Conservation (phyloP, 1,139 yeast species). For the Blastobotrys ciferrii region DNA sequence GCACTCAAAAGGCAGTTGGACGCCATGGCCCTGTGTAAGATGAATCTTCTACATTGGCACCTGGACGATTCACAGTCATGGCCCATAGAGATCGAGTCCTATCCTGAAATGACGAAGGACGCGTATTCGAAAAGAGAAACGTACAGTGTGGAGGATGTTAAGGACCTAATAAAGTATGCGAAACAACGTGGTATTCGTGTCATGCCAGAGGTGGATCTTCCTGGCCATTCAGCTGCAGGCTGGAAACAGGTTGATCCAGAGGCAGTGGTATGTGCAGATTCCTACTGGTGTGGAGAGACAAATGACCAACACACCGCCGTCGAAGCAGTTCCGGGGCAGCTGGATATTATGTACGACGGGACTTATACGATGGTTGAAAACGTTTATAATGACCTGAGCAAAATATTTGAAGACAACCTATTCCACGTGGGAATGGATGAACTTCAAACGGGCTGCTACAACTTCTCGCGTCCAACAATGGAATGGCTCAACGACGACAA, state of each 20-base stretch:
- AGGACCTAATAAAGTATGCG: constrained; percentile 41
- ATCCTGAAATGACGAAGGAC: constrained; percentile 45
- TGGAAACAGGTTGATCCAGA: constrained; percentile 42
- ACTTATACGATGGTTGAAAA: constrained; percentile 41
- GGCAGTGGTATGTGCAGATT: constrained; percentile 41
- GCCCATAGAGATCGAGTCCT: constrained; percentile 43
- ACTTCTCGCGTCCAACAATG: constrained; percentile 35
- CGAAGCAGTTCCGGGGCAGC: constrained; percentile 43
- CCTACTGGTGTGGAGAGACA: constrained; percentile 26
- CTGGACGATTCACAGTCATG: constrained; percentile 47
- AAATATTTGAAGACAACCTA: constrained; percentile 40
- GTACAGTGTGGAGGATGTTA: constrained; percentile 39
- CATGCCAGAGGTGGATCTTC: constrained; percentile 50
- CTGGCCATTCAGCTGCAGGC: constrained; percentile 50
- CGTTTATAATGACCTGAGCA: constrained; percentile 42
- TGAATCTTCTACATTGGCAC: constrained; percentile 50
- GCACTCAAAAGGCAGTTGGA: constrained; percentile 44
- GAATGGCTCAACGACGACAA: constrained; percentile 37
- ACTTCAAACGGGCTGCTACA: constrained; percentile 42
- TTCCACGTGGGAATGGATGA: constrained; percentile 53
- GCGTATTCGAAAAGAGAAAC: constrained; percentile 43
- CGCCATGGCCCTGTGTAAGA: constrained; percentile 44
- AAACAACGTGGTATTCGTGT: constrained; percentile 44
- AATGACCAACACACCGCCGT: constrained; percentile 38
- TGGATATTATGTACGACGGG: constrained; percentile 41